Percentiles rank a stretch among this genome's conserved stretches.
Evolutionary conservation across 2,329 filamentous ascomycete genomes (phyloP).

Genomic region (Fusarium virguliforme): DNA sequence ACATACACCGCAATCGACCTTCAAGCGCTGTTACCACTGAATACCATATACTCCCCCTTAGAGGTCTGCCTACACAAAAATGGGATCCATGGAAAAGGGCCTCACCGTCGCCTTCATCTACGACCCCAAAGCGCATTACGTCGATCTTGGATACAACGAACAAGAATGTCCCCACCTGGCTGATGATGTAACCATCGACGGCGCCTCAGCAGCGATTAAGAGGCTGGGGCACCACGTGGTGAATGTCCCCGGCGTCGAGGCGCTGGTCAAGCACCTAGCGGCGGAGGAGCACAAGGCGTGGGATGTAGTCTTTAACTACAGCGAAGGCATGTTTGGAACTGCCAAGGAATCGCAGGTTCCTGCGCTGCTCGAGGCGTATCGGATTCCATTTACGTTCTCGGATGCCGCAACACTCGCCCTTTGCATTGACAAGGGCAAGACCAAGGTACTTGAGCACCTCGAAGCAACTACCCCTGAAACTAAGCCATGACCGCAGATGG

Average conservation of each 20-base stretch:
- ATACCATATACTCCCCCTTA: background rate
- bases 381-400: background rate
- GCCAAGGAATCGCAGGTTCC: background rate
- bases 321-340: background rate
- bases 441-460: background rate
- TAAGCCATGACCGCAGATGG: background rate
- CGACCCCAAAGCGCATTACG: background rate
- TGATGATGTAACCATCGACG: background rate
- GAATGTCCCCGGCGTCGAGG: background rate
- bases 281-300: background rate
- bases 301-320: conserved; percentile 8
- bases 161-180: background rate
- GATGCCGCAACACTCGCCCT: background rate
- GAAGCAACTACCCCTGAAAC: background rate
- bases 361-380: background rate
- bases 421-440: conserved; percentile 1
- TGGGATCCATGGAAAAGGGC: background rate
- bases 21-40: background rate
- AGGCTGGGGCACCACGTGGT: conserved; percentile 7
- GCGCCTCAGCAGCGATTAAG: background rate
- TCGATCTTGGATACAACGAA: background rate
- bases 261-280: background rate
- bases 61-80: background rate
- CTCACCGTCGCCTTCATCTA: conserved; percentile 3
- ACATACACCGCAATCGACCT: too few relatives aligned